These are phyloP conservation scores for Haplosporangium gracile DNA, from an alignment of 192 early-diverging fungal genomes.

Conservation along the genomic window DNA sequence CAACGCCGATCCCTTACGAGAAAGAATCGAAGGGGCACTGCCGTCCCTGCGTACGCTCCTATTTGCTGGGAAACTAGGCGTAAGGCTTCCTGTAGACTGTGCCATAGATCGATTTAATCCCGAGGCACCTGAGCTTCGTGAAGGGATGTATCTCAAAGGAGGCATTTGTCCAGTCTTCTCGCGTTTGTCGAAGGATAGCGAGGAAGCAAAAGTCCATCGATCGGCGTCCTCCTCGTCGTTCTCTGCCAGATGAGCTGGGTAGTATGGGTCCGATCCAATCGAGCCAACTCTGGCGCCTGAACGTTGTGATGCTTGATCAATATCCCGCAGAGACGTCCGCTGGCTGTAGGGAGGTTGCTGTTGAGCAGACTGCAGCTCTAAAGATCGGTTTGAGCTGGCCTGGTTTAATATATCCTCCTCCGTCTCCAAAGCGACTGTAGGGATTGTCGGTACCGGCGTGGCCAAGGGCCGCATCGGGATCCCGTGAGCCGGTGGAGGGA, in stretches of 20 bases:
- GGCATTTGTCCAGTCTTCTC: constrained; percentile 21
- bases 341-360: neutral
- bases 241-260: constrained; percentile 36
- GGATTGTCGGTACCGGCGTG: neutral
- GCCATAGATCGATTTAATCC: constrained; percentile 10
- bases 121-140: neutral
- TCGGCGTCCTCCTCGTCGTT: constrained; percentile 56
- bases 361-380: neutral
- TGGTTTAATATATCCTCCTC: neutral
- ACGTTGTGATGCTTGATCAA: neutral
- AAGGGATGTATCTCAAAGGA: constrained; percentile 38
- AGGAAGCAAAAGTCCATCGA: constrained; percentile 57
- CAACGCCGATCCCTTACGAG: constrained; percentile 16
- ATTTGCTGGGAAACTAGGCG: constrained; percentile 10
- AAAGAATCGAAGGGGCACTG: constrained; percentile 26
- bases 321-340: neutral
- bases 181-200: constrained; percentile 38
- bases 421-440: neutral
- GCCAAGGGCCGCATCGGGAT: constrained; percentile 22
- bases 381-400: constrained; percentile 12
- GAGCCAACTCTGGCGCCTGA: constrained; percentile 15
- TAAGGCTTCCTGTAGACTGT: constrained; percentile 30
- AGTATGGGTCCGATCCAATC: constrained; percentile 26
- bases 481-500: constrained; percentile 5
- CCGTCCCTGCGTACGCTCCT: constrained; percentile 19